These are phyloP conservation scores for Phytophthora cactorum DNA, from an alignment of 352 stramenopile genomes.

Conservation along the genomic window DNA sequence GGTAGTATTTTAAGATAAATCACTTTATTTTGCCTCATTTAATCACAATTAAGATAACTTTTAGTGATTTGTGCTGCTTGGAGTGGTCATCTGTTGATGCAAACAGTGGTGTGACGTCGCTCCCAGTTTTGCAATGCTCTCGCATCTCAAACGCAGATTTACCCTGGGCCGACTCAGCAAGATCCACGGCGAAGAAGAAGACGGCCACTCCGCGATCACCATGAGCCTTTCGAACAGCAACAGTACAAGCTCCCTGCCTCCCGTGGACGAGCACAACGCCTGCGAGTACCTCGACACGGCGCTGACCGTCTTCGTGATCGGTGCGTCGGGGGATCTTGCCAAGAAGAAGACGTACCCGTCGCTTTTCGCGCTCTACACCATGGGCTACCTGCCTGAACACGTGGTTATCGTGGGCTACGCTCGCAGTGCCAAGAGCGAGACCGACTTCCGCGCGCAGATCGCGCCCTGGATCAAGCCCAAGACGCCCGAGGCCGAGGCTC, in stretches of 20 bases:
- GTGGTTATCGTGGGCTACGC: constrained; percentile 90
- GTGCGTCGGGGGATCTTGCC: constrained; percentile 87
- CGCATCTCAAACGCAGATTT: constrained; percentile 50
- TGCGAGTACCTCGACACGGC: constrained; percentile 75
- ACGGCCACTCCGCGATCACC: constrained; percentile 21
- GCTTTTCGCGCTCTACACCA: constrained; percentile 87
- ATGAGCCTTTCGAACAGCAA: constrained; percentile 48
- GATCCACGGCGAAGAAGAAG: constrained; percentile 35
- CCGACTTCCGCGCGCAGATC: constrained; percentile 87
- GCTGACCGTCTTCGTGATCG: constrained; percentile 88
- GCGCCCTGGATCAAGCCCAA: constrained; percentile 68
- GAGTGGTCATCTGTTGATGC: constrained; percentile 33
- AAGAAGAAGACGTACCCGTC: constrained; percentile 94
- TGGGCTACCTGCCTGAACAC: constrained; percentile 83
- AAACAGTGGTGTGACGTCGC: constrained; percentile 26
- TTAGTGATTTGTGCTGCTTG: constrained; percentile 2
- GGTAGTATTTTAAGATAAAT: not conserved
- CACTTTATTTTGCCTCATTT: constrained; percentile 2
- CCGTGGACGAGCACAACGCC: constrained; percentile 55
- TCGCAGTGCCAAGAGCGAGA: constrained; percentile 77
- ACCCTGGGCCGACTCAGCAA: constrained; percentile 47
- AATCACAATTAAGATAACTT: not conserved
- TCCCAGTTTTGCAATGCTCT: constrained; percentile 44
- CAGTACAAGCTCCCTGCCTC: constrained; percentile 17
- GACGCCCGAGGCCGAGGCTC: constrained; percentile 48